A percentile compares a stretch with the other conserved stretches of the same genome.
These are phyloP conservation scores for Euphorbia celastroides DNA, from an alignment of 441 rosid genomes.

Conservation along the genomic window DNA sequence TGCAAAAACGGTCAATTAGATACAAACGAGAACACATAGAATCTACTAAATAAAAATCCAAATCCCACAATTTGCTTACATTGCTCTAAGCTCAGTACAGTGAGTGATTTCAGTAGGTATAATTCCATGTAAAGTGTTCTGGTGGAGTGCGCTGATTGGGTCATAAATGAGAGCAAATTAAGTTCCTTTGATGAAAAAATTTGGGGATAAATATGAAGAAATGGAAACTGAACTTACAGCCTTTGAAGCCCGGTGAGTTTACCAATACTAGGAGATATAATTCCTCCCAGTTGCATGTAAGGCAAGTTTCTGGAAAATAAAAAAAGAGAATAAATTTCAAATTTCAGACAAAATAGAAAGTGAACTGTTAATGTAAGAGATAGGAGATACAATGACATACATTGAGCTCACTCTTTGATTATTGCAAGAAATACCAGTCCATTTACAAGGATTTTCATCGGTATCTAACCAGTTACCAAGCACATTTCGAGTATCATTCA, in stretches of 20 bases:
- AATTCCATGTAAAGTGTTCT: constrained; percentile 75
- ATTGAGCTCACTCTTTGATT: constrained; percentile 69
- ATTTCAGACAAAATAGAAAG: neutral
- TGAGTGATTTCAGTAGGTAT: constrained; percentile 74
- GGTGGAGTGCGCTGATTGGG: constrained; percentile 74
- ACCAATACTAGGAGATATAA: constrained; percentile 85
- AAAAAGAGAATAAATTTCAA: neutral
- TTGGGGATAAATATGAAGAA: neutral
- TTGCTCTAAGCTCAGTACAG: constrained; percentile 76
- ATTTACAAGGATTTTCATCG: constrained; percentile 74
- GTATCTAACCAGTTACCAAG: constrained; percentile 69
- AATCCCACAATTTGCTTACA: constrained; percentile 41
- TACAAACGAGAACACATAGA: neutral
- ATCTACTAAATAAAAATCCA: neutral
- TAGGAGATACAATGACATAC: constrained; percentile 28
- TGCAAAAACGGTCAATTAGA: constrained; percentile 24
- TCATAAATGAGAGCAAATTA: neutral
- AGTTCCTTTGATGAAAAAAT: constrained; percentile 1
- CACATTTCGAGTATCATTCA: constrained; percentile 67
- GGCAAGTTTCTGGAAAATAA: constrained; percentile 67
- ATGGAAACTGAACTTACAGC: constrained; percentile 50
- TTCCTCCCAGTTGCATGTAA: constrained; percentile 79
- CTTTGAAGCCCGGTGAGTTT: constrained; percentile 68
- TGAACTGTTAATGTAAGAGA: neutral
- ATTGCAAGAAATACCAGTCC: constrained; percentile 89